Conservation (phyloP, 2,329 filamentous ascomycete species). For the Plenodomus lindquistii region DNA sequence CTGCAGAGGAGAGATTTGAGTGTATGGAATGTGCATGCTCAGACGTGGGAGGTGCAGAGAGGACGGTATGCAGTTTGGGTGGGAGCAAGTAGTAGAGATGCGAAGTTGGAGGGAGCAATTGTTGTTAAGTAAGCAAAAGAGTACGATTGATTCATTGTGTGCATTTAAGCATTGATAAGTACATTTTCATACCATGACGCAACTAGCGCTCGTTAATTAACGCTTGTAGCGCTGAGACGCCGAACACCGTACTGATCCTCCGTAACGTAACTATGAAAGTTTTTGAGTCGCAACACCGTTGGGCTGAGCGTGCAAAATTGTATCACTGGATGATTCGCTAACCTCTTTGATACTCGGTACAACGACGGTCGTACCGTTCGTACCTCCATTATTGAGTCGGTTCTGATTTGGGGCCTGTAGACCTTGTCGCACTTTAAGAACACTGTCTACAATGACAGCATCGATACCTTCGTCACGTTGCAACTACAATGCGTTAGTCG, state of each 20-base stretch:
- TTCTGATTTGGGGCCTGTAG: slow-evolving; percentile 59
- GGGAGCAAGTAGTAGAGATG: slow-evolving; percentile 43
- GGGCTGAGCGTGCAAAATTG: background rate
- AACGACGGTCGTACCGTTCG: slow-evolving; percentile 4
- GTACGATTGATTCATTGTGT: background rate
- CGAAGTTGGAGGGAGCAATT: slow-evolving; percentile 26
- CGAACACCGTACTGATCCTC: background rate
- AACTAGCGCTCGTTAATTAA: background rate
- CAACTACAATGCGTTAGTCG: slow-evolving; percentile 55
- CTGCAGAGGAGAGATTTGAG: slow-evolving; percentile 79
- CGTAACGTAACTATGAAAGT: background rate
- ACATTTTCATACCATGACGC: background rate
- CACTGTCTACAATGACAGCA: slow-evolving; percentile 94
- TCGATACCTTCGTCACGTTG: slow-evolving; percentile 97
- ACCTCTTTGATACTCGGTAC: slow-evolving; percentile 4
- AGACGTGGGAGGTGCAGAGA: slow-evolving; percentile 71
- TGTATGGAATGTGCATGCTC: slow-evolving; percentile 75
- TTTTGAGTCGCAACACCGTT: background rate
- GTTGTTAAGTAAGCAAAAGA: slow-evolving; percentile 4
- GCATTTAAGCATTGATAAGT: background rate
- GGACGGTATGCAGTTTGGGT: slow-evolving; percentile 36
- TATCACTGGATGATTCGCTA: background rate
- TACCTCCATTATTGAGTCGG: background rate
- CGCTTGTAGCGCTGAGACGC: background rate
- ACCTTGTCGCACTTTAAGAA: slow-evolving; percentile 89